A percentile compares a stretch with the other conserved stretches of the same genome.
Conservation (phyloP, 352 stramenopile genomes). For the Phytophthora sp. region DNA sequence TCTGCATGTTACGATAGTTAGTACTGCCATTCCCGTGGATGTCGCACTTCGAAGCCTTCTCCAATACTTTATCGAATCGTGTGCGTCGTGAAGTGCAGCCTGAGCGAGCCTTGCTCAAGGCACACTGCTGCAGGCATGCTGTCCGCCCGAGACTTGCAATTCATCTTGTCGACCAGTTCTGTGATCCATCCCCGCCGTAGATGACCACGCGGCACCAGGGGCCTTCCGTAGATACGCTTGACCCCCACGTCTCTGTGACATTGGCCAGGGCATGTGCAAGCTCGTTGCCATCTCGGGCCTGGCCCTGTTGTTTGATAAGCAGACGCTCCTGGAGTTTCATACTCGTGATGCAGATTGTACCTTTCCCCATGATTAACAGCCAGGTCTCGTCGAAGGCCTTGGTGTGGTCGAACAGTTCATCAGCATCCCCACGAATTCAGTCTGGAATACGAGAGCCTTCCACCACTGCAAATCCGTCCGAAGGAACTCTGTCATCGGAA, state of each 20-base stretch:
- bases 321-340: background rate
- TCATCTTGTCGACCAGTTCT: background rate
- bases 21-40: background rate
- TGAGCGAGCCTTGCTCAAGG: background rate
- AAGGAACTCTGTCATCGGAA: background rate
- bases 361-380: background rate
- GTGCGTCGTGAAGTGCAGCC: background rate
- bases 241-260: background rate
- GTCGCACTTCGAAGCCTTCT: background rate
- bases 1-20: background rate
- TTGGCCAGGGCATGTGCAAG: background rate
- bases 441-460: slow-evolving; percentile 6
- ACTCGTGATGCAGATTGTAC: background rate
- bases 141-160: background rate
- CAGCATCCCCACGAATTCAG: background rate
- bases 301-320: background rate
- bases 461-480: background rate
- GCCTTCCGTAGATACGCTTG: background rate
- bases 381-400: background rate
- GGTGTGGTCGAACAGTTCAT: slow-evolving; percentile 7
- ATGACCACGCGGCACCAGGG: background rate
- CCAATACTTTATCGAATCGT: background rate
- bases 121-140: background rate
- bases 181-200: background rate
- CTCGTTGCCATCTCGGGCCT: background rate